Conservation (phyloP, 495 filamentous ascomycete genomes). For the Podospora pseudoanserina region DNA sequence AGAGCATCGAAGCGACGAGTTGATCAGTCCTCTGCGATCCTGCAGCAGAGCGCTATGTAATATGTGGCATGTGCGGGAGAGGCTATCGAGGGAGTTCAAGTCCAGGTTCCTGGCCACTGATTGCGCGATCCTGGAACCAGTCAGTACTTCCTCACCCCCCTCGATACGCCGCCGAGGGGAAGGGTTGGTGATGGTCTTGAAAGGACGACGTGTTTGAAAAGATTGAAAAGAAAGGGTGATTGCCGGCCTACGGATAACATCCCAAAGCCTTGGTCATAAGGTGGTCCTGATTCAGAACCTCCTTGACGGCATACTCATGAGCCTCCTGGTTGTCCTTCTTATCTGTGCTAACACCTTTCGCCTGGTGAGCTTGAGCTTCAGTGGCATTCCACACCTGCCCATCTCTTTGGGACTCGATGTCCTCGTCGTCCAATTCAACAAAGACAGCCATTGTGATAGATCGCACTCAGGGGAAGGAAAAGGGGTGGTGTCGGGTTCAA, state of each 20-base stretch:
- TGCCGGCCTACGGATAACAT: constrained; percentile 77
- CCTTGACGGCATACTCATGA: constrained; percentile 35
- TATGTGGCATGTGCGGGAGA: constrained; percentile 76
- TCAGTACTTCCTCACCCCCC: constrained; percentile 27
- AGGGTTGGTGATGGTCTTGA: constrained; percentile 15
- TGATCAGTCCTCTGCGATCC: constrained; percentile 66
- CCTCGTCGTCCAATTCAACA: constrained; percentile 60
- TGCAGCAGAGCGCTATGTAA: constrained; percentile 71
- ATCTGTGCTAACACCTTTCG: constrained; percentile 6
- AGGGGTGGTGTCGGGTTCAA: background rate
- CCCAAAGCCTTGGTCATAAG: constrained; percentile 72
- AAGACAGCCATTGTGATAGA: constrained; percentile 55
- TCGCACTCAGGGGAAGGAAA: background rate
- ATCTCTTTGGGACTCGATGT: constrained; percentile 43
- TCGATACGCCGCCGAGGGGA: constrained; percentile 22
- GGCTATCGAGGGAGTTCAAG: constrained; percentile 75
- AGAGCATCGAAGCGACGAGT: constrained; percentile 71
- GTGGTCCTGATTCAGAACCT: constrained; percentile 64
- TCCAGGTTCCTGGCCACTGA: constrained; percentile 72
- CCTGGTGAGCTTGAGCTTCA: constrained; percentile 10
- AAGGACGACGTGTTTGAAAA: constrained; percentile 15
- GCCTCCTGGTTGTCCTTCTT: constrained; percentile 20
- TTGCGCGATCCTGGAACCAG: constrained; percentile 62
- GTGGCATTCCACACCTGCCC: constrained; percentile 11
- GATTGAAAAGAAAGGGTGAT: constrained; percentile 29